phyloP scores from a whole-genome alignment of 2,329 filamentous ascomycete genomes.

The Colletotrichum sojae region DNA sequence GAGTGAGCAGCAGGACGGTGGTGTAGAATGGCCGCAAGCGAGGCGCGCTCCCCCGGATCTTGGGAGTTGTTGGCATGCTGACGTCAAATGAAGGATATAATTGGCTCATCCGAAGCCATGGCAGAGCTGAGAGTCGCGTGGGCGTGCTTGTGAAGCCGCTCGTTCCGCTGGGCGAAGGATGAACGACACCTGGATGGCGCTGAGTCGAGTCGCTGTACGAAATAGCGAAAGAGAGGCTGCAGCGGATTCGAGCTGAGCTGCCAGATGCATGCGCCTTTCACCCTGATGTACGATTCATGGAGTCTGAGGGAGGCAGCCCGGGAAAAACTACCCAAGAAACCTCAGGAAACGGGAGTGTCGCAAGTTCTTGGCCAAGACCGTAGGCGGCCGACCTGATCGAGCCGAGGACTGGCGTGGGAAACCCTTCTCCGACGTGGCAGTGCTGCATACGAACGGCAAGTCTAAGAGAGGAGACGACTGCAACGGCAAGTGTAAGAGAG shows the following conservation, averaged over 20 bases:
- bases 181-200: constrained; percentile 17
- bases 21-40: constrained; percentile 65
- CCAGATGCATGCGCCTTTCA: constrained; percentile 36
- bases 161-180: constrained; percentile 27
- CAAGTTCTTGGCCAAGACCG: constrained; percentile 37
- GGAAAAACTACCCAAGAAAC: constrained; percentile 34
- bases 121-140: constrained; percentile 30
- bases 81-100: constrained; percentile 37
- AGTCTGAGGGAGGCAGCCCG: constrained; percentile 39
- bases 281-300: constrained; percentile 37
- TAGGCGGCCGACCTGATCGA: constrained; percentile 26
- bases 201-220: constrained; percentile 15
- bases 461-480: constrained; percentile 31
- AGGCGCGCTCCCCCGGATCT: constrained; percentile 53
- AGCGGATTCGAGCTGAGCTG: constrained; percentile 31
- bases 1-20: constrained; percentile 61
- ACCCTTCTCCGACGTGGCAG: constrained; percentile 30
- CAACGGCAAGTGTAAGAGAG: constrained; percentile 40
- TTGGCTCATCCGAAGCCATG: constrained; percentile 41
- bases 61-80: constrained; percentile 46
- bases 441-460: constrained; percentile 20
- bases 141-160: constrained; percentile 34
- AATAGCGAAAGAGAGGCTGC: constrained; percentile 11
- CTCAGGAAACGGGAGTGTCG: constrained; percentile 19
- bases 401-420: constrained; percentile 24